Conservation (phyloP, 1,284 basidiomycete species). For the Ganoderma meredithae region DNA sequence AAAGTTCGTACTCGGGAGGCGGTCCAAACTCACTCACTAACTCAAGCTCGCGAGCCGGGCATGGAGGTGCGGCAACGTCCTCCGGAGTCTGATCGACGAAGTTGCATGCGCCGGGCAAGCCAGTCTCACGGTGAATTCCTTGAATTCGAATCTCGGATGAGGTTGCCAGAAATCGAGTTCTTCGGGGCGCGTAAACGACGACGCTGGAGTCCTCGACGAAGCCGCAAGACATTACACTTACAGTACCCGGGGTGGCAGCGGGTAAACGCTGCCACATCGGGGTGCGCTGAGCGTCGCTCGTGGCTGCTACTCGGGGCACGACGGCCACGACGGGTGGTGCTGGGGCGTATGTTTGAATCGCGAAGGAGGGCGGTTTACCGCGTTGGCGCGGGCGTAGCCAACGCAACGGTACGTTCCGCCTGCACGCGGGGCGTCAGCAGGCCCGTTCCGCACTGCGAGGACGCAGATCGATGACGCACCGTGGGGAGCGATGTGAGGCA, state of each 20-base stretch:
- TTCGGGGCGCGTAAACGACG: not conserved
- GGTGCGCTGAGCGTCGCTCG: slow-evolving; percentile 4
- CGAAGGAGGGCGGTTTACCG: slow-evolving; percentile 1
- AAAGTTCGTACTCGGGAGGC: not conserved
- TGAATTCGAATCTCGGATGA: not conserved
- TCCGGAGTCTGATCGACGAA: not conserved
- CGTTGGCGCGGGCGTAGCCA: slow-evolving; percentile 1
- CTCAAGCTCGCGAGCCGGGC: not conserved
- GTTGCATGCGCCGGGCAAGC: not conserved
- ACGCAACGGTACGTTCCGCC: slow-evolving; percentile 2
- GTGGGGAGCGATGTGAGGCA: not conserved
- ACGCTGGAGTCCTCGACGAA: not conserved
- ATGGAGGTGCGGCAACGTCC: not conserved
- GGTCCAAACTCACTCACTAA: not conserved
- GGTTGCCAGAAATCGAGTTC: not conserved
- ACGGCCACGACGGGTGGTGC: not conserved
- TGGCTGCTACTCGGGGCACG: not conserved
- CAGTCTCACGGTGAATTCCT: not conserved
- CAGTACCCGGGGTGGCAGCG: not conserved
- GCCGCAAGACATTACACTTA: not conserved
- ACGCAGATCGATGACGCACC: slow-evolving; percentile 8
- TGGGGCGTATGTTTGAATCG: slow-evolving; percentile 2
- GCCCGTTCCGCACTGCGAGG: not conserved
- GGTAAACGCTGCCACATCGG: not conserved
- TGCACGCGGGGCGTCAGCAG: slow-evolving; percentile 1